These are phyloP conservation scores for Solanum gracilifrons DNA, from an alignment of 257 asterid species.

Conservation along the genomic window DNA sequence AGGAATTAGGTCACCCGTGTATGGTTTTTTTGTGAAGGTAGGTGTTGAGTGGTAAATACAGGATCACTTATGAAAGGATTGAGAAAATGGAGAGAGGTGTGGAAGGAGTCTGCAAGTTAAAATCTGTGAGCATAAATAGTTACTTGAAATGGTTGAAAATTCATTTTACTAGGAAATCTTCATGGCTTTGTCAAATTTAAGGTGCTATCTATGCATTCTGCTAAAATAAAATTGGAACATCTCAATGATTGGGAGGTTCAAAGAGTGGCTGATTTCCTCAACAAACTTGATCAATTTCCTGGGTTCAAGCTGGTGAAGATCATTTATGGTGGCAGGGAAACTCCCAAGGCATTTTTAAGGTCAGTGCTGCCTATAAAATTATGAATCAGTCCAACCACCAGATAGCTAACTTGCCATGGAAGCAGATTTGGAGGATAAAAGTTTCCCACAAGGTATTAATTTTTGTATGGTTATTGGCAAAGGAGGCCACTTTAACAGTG, in stretches of 20 bases:
- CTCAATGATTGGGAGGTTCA: background rate
- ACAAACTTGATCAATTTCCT: background rate
- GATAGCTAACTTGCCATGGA: background rate
- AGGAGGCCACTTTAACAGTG: background rate
- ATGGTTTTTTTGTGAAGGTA: background rate
- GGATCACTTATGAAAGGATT: background rate
- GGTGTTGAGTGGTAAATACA: background rate
- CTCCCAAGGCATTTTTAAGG: background rate
- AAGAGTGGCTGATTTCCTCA: background rate
- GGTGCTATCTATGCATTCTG: background rate
- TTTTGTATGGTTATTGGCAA: background rate
- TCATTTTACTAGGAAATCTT: background rate
- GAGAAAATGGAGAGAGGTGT: background rate
- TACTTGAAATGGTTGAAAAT: background rate
- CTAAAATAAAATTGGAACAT: background rate
- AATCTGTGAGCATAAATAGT: background rate
- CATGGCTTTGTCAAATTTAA: background rate
- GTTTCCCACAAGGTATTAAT: background rate
- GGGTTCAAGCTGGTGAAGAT: background rate
- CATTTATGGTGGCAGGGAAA: no score
- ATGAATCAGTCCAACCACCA: background rate
- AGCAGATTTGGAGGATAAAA: background rate
- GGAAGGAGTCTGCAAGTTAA: background rate
- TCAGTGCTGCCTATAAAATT: background rate
- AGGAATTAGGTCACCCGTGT: background rate